Percentiles rank a stretch among this genome's conserved stretches.
Conservation (phyloP, 139 green algal species). For the Chlamydomonas sp. region DNA sequence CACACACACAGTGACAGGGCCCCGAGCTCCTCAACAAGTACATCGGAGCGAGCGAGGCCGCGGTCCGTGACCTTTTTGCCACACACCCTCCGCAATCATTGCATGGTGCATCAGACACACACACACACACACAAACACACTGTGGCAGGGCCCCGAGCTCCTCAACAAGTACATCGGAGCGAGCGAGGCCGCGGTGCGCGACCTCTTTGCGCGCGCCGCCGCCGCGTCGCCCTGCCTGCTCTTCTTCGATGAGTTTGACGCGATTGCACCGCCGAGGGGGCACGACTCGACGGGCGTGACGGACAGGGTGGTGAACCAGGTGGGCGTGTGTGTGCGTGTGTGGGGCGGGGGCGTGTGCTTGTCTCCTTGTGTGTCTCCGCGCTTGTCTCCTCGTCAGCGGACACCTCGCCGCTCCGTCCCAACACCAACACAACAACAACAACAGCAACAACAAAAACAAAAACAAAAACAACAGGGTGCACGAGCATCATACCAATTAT, state of each 20-base stretch:
- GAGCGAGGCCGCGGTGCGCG: constrained; percentile 77
- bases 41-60: constrained; percentile 87
- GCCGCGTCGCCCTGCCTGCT: constrained; percentile 88
- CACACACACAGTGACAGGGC: constrained; percentile 52
- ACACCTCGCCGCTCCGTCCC: no score
- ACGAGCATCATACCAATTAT: no score
- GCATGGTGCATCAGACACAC: no score
- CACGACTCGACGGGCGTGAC: constrained; percentile 90
- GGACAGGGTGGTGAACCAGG: constrained; percentile 93
- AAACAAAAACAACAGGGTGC: no score
- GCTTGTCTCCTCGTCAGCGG: no score
- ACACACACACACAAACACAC: no score
- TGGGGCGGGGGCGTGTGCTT: no score
- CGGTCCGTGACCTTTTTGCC: constrained; percentile 86
- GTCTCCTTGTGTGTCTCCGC: no score
- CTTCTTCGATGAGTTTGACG: constrained; percentile 99
- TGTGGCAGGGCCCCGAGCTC: constrained; percentile 95
- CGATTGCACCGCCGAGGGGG: constrained; percentile 85
- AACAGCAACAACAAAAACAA: no score
- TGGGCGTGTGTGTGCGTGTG: no score
- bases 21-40: constrained; percentile 99
- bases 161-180: constrained; percentile 99
- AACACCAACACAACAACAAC: no score
- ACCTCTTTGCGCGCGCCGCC: constrained; percentile 78
- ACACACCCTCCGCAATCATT: no score